phyloP scores from a whole-genome alignment of 2,329 filamentous ascomycete species.

The Colletotrichum sp. region DNA sequence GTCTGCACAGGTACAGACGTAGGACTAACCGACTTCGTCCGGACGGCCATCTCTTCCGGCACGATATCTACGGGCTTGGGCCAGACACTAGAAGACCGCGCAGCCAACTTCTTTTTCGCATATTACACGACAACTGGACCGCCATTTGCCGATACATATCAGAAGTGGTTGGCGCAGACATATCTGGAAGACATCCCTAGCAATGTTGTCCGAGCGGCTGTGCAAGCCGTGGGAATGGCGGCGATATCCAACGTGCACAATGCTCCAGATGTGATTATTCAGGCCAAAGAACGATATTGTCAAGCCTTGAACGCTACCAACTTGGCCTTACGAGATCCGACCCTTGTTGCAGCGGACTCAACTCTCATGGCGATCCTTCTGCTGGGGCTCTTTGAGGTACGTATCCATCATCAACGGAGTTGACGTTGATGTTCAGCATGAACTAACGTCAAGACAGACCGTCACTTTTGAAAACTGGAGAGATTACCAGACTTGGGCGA shows the following conservation, averaged over 20 bases:
- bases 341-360: conserved; percentile 18
- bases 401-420: not conserved
- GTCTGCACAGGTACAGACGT: not conserved
- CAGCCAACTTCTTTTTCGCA: conserved; percentile 27
- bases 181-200: conserved; percentile 6
- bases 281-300: conserved; percentile 24
- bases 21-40: not conserved
- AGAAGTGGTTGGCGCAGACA: conserved; percentile 22
- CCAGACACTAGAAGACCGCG: conserved; percentile 15
- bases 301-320: conserved; percentile 19
- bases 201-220: conserved; percentile 20
- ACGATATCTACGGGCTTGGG: not conserved
- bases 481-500: conserved; percentile 23
- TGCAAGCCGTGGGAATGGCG: conserved; percentile 31
- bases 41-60: not conserved
- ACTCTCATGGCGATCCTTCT: conserved; percentile 29
- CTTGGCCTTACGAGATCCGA: conserved; percentile 18
- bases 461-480: conserved; percentile 25
- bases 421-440: not conserved
- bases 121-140: conserved; percentile 26
- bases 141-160: conserved; percentile 20
- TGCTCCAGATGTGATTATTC: conserved; percentile 21
- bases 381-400: conserved; percentile 28
- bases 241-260: conserved; percentile 27
- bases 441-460: conserved; percentile 1